A percentile compares a stretch with the other conserved stretches of the same genome.
These are phyloP conservation scores for Apiospora hydei DNA, from an alignment of 2,329 filamentous ascomycete genomes.

Conservation along the genomic window DNA sequence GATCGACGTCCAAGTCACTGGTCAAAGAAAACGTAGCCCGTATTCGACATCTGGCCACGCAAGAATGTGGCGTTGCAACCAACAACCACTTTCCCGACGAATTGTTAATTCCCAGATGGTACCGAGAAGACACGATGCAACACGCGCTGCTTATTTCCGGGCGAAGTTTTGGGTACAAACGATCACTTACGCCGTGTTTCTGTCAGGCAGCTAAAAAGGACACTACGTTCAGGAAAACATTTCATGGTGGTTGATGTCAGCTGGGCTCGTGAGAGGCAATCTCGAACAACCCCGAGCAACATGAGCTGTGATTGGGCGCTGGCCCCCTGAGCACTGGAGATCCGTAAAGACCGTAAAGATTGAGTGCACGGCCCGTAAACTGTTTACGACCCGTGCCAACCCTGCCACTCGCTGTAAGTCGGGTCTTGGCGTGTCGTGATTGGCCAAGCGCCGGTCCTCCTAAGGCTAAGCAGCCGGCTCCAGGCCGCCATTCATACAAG, in stretches of 20 bases:
- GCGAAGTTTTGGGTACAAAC: too few species aligned
- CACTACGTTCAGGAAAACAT: too few species aligned
- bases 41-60: too few species aligned
- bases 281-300: background rate
- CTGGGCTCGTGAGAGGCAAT: background rate
- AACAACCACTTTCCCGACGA: too few species aligned
- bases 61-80: too few species aligned
- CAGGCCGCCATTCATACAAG: background rate
- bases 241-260: background rate
- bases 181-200: too few species aligned
- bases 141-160: too few species aligned
- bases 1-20: too few species aligned
- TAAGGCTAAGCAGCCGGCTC: background rate
- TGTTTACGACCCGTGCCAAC: conserved; percentile 8
- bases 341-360: conserved; percentile 5
- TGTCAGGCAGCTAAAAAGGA: too few species aligned
- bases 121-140: too few species aligned
- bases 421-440: background rate
- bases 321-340: background rate
- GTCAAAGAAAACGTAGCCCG: too few species aligned
- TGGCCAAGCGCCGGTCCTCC: background rate
- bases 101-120: too few species aligned
- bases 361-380: conserved; percentile 13
- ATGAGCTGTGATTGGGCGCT: background rate
- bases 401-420: background rate